Evolutionary conservation across 75 land plant genomes (phyloP).

Genomic region (Picea glauca): DNA sequence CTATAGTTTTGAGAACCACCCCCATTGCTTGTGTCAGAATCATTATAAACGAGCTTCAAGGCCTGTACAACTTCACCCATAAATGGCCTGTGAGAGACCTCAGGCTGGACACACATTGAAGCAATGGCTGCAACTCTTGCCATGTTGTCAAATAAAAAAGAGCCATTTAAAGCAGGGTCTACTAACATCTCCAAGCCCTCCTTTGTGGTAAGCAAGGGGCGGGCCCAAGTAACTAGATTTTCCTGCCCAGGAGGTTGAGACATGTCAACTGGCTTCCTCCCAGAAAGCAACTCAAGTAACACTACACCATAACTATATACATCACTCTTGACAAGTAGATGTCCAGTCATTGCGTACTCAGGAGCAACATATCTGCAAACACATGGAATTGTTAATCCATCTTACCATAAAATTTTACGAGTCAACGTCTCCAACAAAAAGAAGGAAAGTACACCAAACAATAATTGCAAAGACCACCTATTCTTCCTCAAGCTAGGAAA

Average conservation of each 20-base stretch:
- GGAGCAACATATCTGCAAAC: constrained; percentile 92
- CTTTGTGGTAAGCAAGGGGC: constrained; percentile 68
- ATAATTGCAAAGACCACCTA: background rate
- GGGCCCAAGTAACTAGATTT: constrained; percentile 94
- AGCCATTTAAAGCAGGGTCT: constrained; percentile 68
- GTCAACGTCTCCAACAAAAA: background rate
- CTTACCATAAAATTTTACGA: background rate
- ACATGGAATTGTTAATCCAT: background rate
- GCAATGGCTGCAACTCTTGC: constrained; percentile 91
- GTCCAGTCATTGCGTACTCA: constrained; percentile 99
- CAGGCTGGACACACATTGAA: constrained; percentile 95
- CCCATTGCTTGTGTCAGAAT: constrained; percentile 50
- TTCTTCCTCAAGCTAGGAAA: background rate
- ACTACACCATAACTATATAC: constrained; percentile 98
- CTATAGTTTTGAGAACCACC: constrained; percentile 28
- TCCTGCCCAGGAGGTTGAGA: constrained; percentile 86
- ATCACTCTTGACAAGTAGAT: constrained; percentile 95
- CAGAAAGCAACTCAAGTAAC: constrained; percentile 87
- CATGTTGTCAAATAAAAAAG: constrained; percentile 58
- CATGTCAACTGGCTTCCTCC: constrained; percentile 96
- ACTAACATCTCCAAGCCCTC: constrained; percentile 79
- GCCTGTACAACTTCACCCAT: constrained; percentile 99
- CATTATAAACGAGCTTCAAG: constrained; percentile 79
- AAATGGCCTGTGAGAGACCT: constrained; percentile 87
- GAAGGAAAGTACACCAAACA: background rate